Conservation (phyloP, 2,329 filamentous ascomycete genomes). For the Beauveria caledonica region DNA sequence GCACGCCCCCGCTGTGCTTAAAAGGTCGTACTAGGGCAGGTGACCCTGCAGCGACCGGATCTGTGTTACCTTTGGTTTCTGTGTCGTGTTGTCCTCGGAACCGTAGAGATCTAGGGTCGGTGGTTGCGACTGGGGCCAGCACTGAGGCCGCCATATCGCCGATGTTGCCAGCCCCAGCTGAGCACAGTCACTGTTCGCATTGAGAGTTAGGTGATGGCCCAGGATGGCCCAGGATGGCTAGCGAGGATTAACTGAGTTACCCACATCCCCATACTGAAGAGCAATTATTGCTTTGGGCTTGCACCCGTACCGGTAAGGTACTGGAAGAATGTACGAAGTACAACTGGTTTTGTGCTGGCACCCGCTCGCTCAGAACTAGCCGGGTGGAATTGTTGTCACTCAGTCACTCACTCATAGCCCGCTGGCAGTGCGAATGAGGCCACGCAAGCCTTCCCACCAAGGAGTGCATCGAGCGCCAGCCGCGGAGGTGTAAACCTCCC, state of each 20-base stretch:
- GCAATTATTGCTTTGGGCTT: neutral
- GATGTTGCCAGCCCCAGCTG: constrained; percentile 10
- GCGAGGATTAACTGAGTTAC: neutral
- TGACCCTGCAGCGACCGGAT: neutral
- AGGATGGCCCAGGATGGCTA: neutral
- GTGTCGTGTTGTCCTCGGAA: neutral
- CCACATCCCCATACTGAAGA: neutral
- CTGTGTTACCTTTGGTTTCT: neutral
- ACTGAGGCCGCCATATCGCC: constrained; percentile 8
- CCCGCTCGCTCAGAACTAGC: neutral
- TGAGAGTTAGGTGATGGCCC: neutral
- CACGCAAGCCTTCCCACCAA: too few relatives aligned
- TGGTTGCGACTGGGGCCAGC: constrained; percentile 6
- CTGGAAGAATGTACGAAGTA: neutral
- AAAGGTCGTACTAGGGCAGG: neutral
- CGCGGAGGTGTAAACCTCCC: too few relatives aligned
- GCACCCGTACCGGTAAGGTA: neutral
- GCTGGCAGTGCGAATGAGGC: neutral
- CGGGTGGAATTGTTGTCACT: neutral
- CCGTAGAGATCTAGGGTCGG: constrained; percentile 7
- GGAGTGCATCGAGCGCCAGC: too few relatives aligned
- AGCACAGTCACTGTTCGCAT: constrained; percentile 1
- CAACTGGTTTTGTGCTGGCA: too few relatives aligned
- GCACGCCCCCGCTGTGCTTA: neutral
- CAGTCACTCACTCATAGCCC: too few relatives aligned